phyloP scores from a whole-genome alignment of 2,329 filamentous ascomycete species.

The Diaporthe amygdali region DNA sequence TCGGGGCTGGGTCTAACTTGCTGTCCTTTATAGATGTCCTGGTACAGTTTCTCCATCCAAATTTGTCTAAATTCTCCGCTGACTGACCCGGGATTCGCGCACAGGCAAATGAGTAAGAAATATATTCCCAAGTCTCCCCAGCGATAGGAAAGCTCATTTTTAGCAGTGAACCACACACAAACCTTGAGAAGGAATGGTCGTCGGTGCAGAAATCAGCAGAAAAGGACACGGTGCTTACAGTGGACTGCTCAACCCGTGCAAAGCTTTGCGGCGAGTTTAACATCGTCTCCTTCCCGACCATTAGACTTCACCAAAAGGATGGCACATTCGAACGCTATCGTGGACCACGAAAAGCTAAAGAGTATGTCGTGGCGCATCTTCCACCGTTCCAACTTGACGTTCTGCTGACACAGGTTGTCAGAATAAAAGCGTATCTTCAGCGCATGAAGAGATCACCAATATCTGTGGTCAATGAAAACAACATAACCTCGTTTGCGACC shows the following conservation, averaged over 20 bases:
- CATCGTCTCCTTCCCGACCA: conserved; percentile 23
- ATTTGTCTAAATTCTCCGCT: not conserved
- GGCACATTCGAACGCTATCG: conserved; percentile 22
- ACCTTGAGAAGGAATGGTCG: conserved; percentile 16
- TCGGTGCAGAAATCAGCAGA: conserved; percentile 9
- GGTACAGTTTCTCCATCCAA: not conserved
- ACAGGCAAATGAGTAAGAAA: conserved; percentile 2
- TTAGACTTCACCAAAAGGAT: conserved; percentile 23
- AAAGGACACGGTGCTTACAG: conserved; percentile 12
- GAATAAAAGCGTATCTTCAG: conserved; percentile 36
- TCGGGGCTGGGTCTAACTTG: not conserved
- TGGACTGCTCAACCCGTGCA: conserved; percentile 23
- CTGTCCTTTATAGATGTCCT: not conserved
- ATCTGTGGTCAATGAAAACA: conserved; percentile 33
- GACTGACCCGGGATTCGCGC: not conserved
- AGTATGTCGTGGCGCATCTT: not conserved
- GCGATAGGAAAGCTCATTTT: not conserved
- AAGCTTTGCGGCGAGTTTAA: conserved; percentile 21
- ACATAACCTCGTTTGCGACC: conserved; percentile 38
- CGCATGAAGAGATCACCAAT: conserved; percentile 35
- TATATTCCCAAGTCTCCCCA: not conserved
- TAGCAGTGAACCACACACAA: not conserved
- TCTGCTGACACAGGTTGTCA: conserved; percentile 13
- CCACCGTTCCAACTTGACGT: not conserved
- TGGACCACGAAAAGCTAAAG: conserved; percentile 20